Conservation (phyloP, 306 rosid species). For the Sophora flavescens region DNA sequence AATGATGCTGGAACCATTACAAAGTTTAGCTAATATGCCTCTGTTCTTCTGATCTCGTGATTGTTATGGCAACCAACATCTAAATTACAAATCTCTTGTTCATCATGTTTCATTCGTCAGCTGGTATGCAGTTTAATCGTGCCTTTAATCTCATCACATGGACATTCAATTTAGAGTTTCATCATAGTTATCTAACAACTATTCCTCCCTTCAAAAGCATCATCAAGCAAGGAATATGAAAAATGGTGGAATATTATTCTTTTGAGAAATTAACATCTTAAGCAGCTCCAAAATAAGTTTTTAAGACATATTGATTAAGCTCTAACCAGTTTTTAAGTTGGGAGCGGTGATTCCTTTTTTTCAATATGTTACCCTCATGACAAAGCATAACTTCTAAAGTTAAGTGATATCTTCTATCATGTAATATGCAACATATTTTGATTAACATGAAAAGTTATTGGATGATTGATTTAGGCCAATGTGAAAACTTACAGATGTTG, state of each 20-base stretch:
- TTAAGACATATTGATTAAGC: slow-evolving; percentile 4
- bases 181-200: slow-evolving; percentile 31
- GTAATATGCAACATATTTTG: not conserved
- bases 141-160: slow-evolving; percentile 38
- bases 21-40: slow-evolving; percentile 32
- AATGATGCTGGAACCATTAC: slow-evolving; percentile 33
- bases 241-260: slow-evolving; percentile 42
- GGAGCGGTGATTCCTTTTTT: slow-evolving; percentile 11
- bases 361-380: slow-evolving; percentile 20
- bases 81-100: slow-evolving; percentile 35
- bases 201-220: slow-evolving; percentile 18
- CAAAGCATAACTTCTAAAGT: not conserved
- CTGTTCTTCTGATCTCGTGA: slow-evolving; percentile 47
- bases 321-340: slow-evolving; percentile 33
- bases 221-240: slow-evolving; percentile 43
- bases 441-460: too few species aligned
- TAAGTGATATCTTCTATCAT: not conserved
- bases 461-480: not conserved
- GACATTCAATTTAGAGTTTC: slow-evolving; percentile 40
- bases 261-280: slow-evolving; percentile 36
- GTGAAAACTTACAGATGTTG: not conserved
- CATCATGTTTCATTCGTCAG: slow-evolving; percentile 37
- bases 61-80: slow-evolving; percentile 48
- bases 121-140: slow-evolving; percentile 46
- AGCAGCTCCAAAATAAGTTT: slow-evolving; percentile 32